Evolutionary conservation across 2,329 filamentous ascomycete species (phyloP).

Genomic region (Colletotrichum trifolii): DNA sequence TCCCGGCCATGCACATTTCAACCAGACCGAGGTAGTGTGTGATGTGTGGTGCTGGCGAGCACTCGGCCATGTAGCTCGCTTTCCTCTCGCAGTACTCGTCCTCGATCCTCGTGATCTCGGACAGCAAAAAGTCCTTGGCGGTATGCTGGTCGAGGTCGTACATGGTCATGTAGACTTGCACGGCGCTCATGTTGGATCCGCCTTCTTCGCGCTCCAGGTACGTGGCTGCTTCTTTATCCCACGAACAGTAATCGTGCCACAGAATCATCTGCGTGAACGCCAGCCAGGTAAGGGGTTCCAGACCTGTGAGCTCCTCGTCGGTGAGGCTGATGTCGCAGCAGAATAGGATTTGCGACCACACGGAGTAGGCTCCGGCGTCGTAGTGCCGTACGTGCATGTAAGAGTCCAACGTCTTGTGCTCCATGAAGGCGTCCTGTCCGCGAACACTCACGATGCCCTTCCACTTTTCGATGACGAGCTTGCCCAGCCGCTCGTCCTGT

Average conservation of each 20-base stretch:
- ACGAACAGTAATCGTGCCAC: constrained; percentile 4
- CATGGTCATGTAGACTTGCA: constrained; percentile 12
- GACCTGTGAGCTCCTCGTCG: constrained; percentile 12
- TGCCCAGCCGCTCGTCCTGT: neutral
- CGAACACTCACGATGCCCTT: constrained; percentile 12
- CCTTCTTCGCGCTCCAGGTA: constrained; percentile 13
- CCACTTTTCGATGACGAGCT: constrained; percentile 15
- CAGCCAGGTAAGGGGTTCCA: constrained; percentile 9
- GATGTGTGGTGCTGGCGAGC: constrained; percentile 12
- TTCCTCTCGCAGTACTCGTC: constrained; percentile 23
- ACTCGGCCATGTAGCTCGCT: constrained; percentile 10
- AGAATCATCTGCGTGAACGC: constrained; percentile 13
- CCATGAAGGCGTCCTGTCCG: constrained; percentile 10
- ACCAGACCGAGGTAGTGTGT: constrained; percentile 19
- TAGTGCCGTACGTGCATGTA: constrained; percentile 13
- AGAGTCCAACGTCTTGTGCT: constrained; percentile 8
- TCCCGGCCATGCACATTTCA: constrained; percentile 22
- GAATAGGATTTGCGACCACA: constrained; percentile 11
- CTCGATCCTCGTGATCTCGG: constrained; percentile 13
- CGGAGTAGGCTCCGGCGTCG: constrained; percentile 7
- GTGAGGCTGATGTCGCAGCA: constrained; percentile 7
- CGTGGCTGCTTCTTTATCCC: constrained; percentile 12
- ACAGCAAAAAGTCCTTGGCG: constrained; percentile 19
- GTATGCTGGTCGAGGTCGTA: constrained; percentile 12
- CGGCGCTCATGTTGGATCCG: constrained; percentile 16